These are phyloP conservation scores for Apiotrichum siamense DNA, from an alignment of 1,284 basidiomycete genomes.

Conservation along the genomic window DNA sequence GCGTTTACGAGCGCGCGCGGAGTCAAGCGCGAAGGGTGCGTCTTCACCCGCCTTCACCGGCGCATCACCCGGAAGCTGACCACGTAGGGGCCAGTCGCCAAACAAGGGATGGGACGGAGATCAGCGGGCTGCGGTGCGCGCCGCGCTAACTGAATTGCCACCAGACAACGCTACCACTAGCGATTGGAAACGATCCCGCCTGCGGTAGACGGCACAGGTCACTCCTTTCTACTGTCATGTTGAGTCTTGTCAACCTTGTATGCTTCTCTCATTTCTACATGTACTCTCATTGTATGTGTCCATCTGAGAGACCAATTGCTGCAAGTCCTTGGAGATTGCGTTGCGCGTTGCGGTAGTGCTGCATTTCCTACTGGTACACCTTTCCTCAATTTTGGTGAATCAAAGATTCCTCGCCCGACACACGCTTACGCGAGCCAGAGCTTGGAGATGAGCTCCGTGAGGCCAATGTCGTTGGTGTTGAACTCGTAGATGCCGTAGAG, in stretches of 20 bases:
- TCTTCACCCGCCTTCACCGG: neutral
- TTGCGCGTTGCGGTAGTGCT: conserved; percentile 7
- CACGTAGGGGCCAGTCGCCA: conserved; percentile 7
- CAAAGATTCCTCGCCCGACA: conserved; percentile 3
- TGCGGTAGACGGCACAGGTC: neutral
- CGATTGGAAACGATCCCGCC: conserved; percentile 25
- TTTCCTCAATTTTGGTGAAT: neutral
- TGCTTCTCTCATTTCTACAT: too few species aligned
- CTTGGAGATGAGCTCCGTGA: conserved; percentile 64
- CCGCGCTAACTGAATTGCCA: conserved; percentile 22
- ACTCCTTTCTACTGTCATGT: neutral
- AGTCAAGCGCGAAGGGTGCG: conserved; percentile 31
- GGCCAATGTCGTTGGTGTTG: conserved; percentile 91
- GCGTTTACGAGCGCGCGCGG: conserved; percentile 38
- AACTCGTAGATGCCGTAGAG: conserved; percentile 92
- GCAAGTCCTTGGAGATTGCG: too few species aligned
- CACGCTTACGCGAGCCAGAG: conserved; percentile 58
- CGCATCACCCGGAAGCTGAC: conserved; percentile 1
- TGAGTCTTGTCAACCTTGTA: neutral
- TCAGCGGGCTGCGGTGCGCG: conserved; percentile 11
- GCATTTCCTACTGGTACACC: conserved; percentile 22
- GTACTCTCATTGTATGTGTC: neutral
- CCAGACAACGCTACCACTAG: neutral
- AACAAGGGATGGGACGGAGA: conserved; percentile 6
- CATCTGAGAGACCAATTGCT: neutral